phyloP scores from a whole-genome alignment of 306 rosid genomes.

The Fagus sylvatica region DNA sequence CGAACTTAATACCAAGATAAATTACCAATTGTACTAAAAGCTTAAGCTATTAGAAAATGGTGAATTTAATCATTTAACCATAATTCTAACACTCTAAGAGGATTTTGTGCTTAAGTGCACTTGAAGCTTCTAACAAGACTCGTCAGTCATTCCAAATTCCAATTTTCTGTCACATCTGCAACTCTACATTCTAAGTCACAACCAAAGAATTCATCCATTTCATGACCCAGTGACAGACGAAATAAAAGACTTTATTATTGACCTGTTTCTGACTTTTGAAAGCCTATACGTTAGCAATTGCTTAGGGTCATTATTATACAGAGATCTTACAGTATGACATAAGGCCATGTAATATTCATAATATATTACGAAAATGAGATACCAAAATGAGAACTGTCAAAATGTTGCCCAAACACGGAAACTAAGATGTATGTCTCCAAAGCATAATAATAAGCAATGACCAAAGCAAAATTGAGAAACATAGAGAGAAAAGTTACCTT shows the following conservation, averaged over 20 bases:
- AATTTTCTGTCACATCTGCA: too few relatives aligned
- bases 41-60: too few relatives aligned
- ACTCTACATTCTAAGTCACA: neutral
- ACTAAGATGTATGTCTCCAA: neutral
- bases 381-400: neutral
- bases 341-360: neutral
- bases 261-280: neutral
- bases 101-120: too few relatives aligned
- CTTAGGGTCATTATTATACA: neutral
- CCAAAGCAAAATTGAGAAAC: neutral
- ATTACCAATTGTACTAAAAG: too few relatives aligned
- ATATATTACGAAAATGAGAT: too few relatives aligned
- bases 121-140: too few relatives aligned
- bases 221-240: neutral
- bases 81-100: too few relatives aligned
- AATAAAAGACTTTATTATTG: neutral
- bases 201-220: neutral
- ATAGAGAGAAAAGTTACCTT: constrained; percentile 44
- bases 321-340: neutral
- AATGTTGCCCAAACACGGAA: neutral
- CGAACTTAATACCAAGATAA: too few relatives aligned
- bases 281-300: neutral
- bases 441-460: neutral
- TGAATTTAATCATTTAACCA: too few relatives aligned
- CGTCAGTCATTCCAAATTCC: too few relatives aligned